These are phyloP conservation scores for Berberis vulgaris DNA, from an alignment of 164 flowering plant species.

Conservation along the genomic window DNA sequence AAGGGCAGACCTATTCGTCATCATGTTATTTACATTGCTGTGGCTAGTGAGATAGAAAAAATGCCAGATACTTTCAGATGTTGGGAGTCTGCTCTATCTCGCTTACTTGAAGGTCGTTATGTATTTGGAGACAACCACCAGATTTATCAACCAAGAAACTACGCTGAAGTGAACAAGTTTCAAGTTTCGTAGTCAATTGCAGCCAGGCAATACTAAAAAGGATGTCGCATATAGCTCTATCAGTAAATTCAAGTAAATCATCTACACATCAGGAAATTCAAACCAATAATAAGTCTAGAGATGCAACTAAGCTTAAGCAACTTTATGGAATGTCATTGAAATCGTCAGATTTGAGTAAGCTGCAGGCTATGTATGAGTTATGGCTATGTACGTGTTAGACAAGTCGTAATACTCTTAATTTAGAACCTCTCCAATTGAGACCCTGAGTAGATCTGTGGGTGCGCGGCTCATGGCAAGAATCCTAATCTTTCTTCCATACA, in stretches of 20 bases:
- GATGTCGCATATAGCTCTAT: constrained; percentile 41
- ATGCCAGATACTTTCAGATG: constrained; percentile 37
- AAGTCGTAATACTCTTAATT: no score
- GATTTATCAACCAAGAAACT: constrained; percentile 16
- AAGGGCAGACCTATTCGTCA: no score
- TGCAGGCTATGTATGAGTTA: constrained; percentile 50
- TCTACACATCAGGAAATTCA: constrained; percentile 20
- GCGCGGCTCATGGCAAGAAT: no score
- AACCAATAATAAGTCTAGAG: constrained; percentile 30
- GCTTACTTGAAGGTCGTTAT: constrained; percentile 71
- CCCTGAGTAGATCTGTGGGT: no score
- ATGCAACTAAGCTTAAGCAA: constrained; percentile 55
- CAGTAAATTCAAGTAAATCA: constrained; percentile 33
- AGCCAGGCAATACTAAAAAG: constrained; percentile 45
- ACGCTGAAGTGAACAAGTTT: constrained; percentile 21
- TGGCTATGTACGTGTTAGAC: no score
- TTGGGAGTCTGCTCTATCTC: constrained; percentile 62
- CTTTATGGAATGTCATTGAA: constrained; percentile 76
- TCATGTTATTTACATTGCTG: no score
- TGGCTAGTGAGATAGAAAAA: no score
- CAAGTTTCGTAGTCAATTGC: constrained; percentile 68
- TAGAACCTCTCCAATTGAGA: no score
- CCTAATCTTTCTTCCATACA: no score
- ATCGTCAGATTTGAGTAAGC: constrained; percentile 36
- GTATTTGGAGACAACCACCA: constrained; percentile 19